These are phyloP conservation scores for Aspergillus uvarum DNA, from an alignment of 2,329 filamentous ascomycete species.

Conservation along the genomic window DNA sequence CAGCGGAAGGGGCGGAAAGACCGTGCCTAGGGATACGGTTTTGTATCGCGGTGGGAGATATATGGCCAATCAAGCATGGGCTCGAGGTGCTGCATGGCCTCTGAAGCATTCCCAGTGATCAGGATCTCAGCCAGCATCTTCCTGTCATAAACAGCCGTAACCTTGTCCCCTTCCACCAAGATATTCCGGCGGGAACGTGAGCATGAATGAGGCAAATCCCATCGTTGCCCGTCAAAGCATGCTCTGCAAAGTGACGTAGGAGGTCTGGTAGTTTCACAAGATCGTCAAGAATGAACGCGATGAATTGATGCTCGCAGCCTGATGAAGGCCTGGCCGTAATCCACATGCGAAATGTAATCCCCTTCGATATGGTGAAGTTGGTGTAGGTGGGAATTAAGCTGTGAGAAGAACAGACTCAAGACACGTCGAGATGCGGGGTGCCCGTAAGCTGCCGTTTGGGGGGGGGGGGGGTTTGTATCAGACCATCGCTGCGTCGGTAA, in stretches of 20 bases:
- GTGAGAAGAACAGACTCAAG: no score
- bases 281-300: conserved; percentile 20
- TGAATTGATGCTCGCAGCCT: conserved; percentile 21
- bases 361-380: conserved; percentile 20
- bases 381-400: conserved; percentile 7
- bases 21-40: neutral
- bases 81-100: conserved; percentile 29
- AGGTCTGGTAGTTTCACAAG: conserved; percentile 13
- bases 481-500: no score
- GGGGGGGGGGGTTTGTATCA: no score
- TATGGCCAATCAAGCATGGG: conserved; percentile 38
- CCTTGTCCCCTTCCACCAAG: conserved; percentile 24
- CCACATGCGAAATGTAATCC: conserved; percentile 20
- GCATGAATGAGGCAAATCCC: conserved; percentile 15
- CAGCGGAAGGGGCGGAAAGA: neutral
- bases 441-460: no score
- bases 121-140: conserved; percentile 42
- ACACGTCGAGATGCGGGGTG: no score
- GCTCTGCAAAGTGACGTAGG: conserved; percentile 17
- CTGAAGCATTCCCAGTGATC: conserved; percentile 41
- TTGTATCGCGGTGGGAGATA: conserved; percentile 22
- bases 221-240: conserved; percentile 17
- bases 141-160: conserved; percentile 41
- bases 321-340: conserved; percentile 18
- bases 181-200: conserved; percentile 25